Evolutionary conservation across 257 asterid species (phyloP), one percentile per base, ranked within the genome.

Genomic region (Penstemon newberryi): DNA sequence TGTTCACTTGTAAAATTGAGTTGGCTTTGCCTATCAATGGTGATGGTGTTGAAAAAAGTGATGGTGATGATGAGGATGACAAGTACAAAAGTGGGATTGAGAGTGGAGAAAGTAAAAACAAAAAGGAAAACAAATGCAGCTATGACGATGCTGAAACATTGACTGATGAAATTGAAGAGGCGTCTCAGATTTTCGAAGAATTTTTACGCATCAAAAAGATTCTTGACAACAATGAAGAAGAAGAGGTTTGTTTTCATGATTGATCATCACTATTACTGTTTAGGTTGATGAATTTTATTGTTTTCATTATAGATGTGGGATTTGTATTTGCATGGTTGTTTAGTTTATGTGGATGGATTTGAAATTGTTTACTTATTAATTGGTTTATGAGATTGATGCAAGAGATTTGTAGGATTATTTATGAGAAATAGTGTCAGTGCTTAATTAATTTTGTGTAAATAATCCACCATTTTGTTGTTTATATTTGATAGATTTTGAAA

Each of bases 131-230:
- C 82, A 87, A 86, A 77, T 80, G 74, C 67, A 83, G 90, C 51
- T 84, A 78, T 79, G 90, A 79, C 11, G 96, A 85, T 57, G 99
- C 87, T 1, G 97, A 93, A 70, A 96, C 96, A 63, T 79, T 93
- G 85, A 87, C 92, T 65, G 92, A 87, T 75, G 99, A 83, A 81
- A 82, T 90, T 56, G 99, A 93, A 65, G 89, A 87, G 69, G 87
- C 85, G 72, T 74, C 86, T 33, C 89, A 78, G 79, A 54, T 78
- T 46, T 73, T 71, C 65, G 89, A 67, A 6, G 99, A 90, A 87
- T 91, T 88, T 56, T 71, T 80, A 69, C 80, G 96, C 91, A 87
- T 93, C 75, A 93, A 90, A 56, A 85, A 82, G 63, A 65, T 85
- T 58, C 69, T 93, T 33, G 95, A 88, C 70, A 81, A 83, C 75